phyloP scores from a whole-genome alignment of 495 filamentous ascomycete species.

The Penicillium pulvis region DNA sequence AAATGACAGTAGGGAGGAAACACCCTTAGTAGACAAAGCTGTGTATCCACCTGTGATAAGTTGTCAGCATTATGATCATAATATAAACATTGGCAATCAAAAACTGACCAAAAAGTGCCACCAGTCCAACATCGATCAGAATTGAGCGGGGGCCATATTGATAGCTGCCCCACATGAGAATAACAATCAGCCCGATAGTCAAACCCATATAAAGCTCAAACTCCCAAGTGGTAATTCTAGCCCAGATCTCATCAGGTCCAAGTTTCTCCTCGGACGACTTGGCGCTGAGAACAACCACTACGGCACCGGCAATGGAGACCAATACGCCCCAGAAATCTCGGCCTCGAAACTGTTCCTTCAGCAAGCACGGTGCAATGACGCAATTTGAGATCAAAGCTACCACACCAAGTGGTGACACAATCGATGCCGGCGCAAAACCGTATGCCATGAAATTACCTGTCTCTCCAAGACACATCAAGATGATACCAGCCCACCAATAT shows the following conservation, averaged over 20 bases:
- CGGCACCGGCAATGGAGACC: slow-evolving; percentile 81
- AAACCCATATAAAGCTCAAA: slow-evolving; percentile 89
- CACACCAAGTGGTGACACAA: slow-evolving; percentile 94
- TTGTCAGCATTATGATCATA: slow-evolving; percentile 28
- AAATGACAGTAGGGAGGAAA: slow-evolving; percentile 89
- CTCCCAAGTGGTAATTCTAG: slow-evolving; percentile 82
- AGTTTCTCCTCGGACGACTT: slow-evolving; percentile 87
- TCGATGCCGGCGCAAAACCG: slow-evolving; percentile 96
- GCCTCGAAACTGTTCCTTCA: slow-evolving; percentile 83
- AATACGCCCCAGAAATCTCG: slow-evolving; percentile 90
- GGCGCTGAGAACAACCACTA: slow-evolving; percentile 90
- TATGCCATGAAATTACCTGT: slow-evolving; percentile 96
- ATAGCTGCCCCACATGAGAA: slow-evolving; percentile 78
- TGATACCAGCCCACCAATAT: slow-evolving; percentile 93
- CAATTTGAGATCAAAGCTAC: slow-evolving; percentile 96
- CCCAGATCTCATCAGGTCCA: slow-evolving; percentile 87
- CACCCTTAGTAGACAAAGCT: slow-evolving; percentile 91
- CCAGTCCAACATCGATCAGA: slow-evolving; percentile 88
- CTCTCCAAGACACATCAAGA: slow-evolving; percentile 91
- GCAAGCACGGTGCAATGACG: slow-evolving; percentile 87
- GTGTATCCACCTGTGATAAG: slow-evolving; percentile 77
- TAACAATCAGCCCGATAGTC: slow-evolving; percentile 68
- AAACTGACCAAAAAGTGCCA: slow-evolving; percentile 82
- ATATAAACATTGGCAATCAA: slow-evolving; percentile 1
- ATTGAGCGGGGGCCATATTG: slow-evolving; percentile 83